Evolutionary conservation across 1,139 yeast species (phyloP), one percentile per base, ranked within the genome.

Genomic region (Magnusiomyces fungicola): DNA sequence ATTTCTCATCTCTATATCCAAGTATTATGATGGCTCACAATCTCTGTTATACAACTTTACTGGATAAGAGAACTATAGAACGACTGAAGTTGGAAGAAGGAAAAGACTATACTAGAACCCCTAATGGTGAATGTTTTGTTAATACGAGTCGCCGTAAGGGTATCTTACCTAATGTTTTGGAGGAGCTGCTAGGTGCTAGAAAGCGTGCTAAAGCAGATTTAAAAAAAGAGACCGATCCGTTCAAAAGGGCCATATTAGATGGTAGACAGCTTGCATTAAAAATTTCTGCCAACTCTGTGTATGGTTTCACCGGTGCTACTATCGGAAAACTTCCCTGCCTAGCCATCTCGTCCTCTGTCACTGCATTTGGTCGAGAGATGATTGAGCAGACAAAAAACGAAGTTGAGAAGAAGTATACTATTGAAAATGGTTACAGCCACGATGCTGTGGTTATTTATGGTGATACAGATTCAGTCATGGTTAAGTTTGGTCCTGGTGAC

Each of bases 21-120:
- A 87, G 97, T 53, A 94, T 94, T 61, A 94, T 94, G 97, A 92
- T 92, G 97, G 98, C 99, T 0, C 99, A 94, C 66, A 94, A 94
- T 65, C 72, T 94, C 52, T 94, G 99, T 66, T 94, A 94, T 66
- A 92, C 98, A 0, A 90, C 98, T 0, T 70, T 92, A 41, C 68
- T 92, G 48, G 84, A 79, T 57, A 79, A 78, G 55, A 78, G 76
- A 41, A 78, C 95, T 0, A 84, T 89, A 37, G 78, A 80, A 40
- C 75, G 85, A 44, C 74, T 83, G 53, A 73, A 73, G 0, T 70
- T 94, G 42, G 72, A 75, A 38, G 81, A 83, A 56, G 84, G 74
- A 52, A 81, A 78, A 46, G 97, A 94, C 62, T 94, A 92, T 64
- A 82, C 86, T 0, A 71, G 74, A 46, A 85, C 97, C 0, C 99